phyloP scores from a whole-genome alignment of 306 rosid genomes.

The Styphnolobium japonicum region DNA sequence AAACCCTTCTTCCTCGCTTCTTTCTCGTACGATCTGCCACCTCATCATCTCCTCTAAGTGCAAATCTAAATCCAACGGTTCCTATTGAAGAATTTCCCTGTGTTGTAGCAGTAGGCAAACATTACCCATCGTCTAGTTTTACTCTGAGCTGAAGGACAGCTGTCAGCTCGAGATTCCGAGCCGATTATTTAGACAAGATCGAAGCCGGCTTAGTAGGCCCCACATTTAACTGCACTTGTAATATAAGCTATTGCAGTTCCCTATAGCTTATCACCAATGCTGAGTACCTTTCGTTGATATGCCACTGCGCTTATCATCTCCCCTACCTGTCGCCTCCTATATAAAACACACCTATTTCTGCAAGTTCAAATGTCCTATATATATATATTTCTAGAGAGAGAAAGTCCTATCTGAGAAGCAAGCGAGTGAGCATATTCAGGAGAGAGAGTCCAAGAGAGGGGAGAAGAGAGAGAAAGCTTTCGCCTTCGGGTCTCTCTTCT shows the following conservation, averaged over 20 bases:
- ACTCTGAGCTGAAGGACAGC: slow-evolving; percentile 47
- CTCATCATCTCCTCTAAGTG: neutral
- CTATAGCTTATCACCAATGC: neutral
- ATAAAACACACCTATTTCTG: slow-evolving; percentile 56
- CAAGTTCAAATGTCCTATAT: slow-evolving; percentile 45
- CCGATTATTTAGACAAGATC: slow-evolving; percentile 49
- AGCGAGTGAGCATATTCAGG: slow-evolving; percentile 36
- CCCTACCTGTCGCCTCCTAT: slow-evolving; percentile 50
- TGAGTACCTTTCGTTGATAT: slow-evolving; percentile 15
- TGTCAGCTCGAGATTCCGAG: slow-evolving; percentile 74
- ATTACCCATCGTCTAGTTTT: neutral
- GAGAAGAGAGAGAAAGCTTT: slow-evolving; percentile 32
- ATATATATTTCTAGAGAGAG: slow-evolving; percentile 38
- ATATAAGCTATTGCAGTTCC: accelerated
- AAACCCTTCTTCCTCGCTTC: neutral
- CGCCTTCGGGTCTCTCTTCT: slow-evolving; percentile 35
- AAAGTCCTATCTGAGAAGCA: slow-evolving; percentile 17
- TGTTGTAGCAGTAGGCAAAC: neutral
- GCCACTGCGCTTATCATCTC: accelerated
- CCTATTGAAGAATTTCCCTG: no score
- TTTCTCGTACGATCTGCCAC: slow-evolving; percentile 15
- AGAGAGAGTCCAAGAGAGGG: slow-evolving; percentile 37
- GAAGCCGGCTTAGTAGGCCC: slow-evolving; percentile 78
- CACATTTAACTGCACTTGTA: neutral
- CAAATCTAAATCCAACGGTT: neutral